A percentile compares a stretch with the other conserved stretches of the same genome.
These are phyloP conservation scores for Podospora pseudoanserina DNA, from an alignment of 495 filamentous ascomycete genomes.

Conservation along the genomic window DNA sequence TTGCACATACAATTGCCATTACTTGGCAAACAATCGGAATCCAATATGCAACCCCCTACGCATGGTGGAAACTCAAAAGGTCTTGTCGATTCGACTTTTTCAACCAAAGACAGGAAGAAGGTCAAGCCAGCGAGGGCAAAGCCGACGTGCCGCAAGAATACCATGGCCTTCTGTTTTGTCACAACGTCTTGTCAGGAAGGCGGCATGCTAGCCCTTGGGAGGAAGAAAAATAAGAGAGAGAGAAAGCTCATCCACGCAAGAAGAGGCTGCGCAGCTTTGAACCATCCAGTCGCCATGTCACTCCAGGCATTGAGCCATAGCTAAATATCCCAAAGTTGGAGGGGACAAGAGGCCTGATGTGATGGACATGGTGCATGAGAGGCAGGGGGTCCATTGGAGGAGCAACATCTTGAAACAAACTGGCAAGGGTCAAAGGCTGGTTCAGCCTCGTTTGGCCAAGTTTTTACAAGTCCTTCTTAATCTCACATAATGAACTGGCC, in stretches of 20 bases:
- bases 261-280: background rate
- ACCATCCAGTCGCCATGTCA: background rate
- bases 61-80: slow-evolving; percentile 21
- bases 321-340: background rate
- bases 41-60: slow-evolving; percentile 24
- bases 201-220: background rate
- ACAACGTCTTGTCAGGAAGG: background rate
- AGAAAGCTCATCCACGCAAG: background rate
- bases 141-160: slow-evolving; percentile 8
- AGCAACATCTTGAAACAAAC: slow-evolving; percentile 20
- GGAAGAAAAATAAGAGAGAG: background rate
- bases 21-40: slow-evolving; percentile 20
- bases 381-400: background rate
- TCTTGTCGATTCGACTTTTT: slow-evolving; percentile 9
- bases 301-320: background rate
- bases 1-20: slow-evolving; percentile 31
- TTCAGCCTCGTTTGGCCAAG: slow-evolving; percentile 5
- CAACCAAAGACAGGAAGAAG: slow-evolving; percentile 11
- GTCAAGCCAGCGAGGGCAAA: slow-evolving; percentile 15
- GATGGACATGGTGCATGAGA: background rate
- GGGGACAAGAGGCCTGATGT: background rate
- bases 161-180: slow-evolving; percentile 10
- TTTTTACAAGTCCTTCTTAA: slow-evolving; percentile 8
- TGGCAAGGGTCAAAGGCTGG: background rate
- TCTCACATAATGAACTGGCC: background rate